These are phyloP conservation scores for Candida smagusa DNA, from an alignment of 1,139 yeast species.

Conservation along the genomic window DNA sequence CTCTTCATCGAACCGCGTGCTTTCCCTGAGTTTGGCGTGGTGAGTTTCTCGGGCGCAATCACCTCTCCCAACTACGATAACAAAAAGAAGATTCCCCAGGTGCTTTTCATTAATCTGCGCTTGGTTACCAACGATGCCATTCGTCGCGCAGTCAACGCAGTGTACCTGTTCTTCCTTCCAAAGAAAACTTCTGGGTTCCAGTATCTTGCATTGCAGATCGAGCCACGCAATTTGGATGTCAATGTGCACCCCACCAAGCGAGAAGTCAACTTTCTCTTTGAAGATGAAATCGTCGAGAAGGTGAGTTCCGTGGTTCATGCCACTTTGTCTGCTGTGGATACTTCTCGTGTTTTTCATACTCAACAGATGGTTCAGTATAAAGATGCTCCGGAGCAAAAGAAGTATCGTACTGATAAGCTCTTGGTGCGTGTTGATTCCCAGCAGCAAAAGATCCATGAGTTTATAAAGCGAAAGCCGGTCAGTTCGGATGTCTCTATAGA, in stretches of 20 bases:
- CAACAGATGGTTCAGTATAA: slow-evolving; percentile 45
- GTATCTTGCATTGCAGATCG: slow-evolving; percentile 63
- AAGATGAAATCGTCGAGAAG: slow-evolving; percentile 76
- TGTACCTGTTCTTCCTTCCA: slow-evolving; percentile 69
- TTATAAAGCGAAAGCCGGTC: slow-evolving; percentile 20
- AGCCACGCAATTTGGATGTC: slow-evolving; percentile 77
- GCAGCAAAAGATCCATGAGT: slow-evolving; percentile 56
- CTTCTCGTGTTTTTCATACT: slow-evolving; percentile 65
- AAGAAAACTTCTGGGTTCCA: slow-evolving; percentile 79
- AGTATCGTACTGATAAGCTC: slow-evolving; percentile 55
- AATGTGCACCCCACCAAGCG: slow-evolving; percentile 95
- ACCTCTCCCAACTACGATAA: slow-evolving; percentile 71
- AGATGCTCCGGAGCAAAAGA: slow-evolving; percentile 17
- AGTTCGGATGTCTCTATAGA: too few relatives aligned
- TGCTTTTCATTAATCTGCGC: slow-evolving; percentile 82
- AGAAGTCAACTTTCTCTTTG: slow-evolving; percentile 82
- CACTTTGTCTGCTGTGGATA: slow-evolving; percentile 56
- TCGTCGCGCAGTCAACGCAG: slow-evolving; percentile 61
- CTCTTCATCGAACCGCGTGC: slow-evolving; percentile 20
- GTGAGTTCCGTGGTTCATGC: slow-evolving; percentile 52
- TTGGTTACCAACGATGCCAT: slow-evolving; percentile 81
- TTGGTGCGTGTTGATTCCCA: slow-evolving; percentile 72
- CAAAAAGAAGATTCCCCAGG: slow-evolving; percentile 64
- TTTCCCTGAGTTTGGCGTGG: slow-evolving; percentile 41
- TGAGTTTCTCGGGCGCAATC: slow-evolving; percentile 54